Conservation (phyloP, 2,329 filamentous ascomycete genomes). For the Fusarium multiceps region DNA sequence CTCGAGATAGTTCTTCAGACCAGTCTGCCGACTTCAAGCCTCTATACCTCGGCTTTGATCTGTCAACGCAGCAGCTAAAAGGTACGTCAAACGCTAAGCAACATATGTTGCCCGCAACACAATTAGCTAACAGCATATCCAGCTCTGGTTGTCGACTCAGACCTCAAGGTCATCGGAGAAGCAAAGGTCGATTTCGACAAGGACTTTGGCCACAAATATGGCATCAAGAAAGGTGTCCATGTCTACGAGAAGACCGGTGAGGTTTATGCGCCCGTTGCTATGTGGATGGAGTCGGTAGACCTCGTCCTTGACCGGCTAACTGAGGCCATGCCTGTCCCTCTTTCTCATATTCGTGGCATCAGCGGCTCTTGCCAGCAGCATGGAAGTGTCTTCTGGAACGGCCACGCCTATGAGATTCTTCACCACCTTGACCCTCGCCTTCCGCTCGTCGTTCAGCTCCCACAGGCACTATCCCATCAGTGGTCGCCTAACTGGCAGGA, state of each 20-base stretch:
- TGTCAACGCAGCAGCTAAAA: conserved; percentile 97
- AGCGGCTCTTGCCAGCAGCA: conserved; percentile 97
- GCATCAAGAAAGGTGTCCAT: conserved; percentile 87
- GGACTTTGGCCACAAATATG: conserved; percentile 79
- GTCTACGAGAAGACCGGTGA: conserved; percentile 85
- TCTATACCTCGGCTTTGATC: conserved; percentile 91
- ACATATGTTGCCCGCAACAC: background rate
- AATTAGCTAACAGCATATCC: conserved; percentile 19
- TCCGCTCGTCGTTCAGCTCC: conserved; percentile 78
- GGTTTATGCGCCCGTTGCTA: conserved; percentile 90
- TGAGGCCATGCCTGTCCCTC: conserved; percentile 71
- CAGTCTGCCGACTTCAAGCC: conserved; percentile 55
- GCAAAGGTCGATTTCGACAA: conserved; percentile 96
- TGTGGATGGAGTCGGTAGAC: conserved; percentile 95
- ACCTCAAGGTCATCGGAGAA: conserved; percentile 82
- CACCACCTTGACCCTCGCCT: conserved; percentile 67
- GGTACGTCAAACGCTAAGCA: conserved; percentile 59
- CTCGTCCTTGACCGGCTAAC: conserved; percentile 81
- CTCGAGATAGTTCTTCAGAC: conserved; percentile 11
- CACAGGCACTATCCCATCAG: conserved; percentile 79
- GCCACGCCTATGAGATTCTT: conserved; percentile 74
- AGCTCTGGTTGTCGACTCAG: conserved; percentile 86
- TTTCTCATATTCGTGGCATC: conserved; percentile 80
- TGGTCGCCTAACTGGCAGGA: conserved; percentile 99
- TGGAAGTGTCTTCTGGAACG: conserved; percentile 93